phyloP scores from a whole-genome alignment of 495 filamentous ascomycete genomes.

The Trichoderma erinaceum region DNA sequence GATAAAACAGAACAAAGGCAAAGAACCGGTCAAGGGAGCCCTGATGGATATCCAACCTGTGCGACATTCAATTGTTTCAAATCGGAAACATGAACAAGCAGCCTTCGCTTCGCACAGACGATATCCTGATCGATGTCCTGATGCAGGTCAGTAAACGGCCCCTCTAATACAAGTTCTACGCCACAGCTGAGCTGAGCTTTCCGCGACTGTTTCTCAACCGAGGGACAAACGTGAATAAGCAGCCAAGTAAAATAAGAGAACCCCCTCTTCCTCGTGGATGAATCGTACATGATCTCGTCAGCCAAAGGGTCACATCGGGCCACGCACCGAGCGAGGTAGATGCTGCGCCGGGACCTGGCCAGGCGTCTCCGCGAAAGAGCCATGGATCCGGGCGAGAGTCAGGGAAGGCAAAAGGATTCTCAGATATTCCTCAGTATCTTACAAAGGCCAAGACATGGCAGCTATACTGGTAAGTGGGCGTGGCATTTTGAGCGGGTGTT shows the following conservation, averaged over 20 bases:
- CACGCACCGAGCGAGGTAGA: background rate
- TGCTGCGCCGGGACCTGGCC: conserved; percentile 3
- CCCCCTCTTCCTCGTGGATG: no score
- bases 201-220: no score
- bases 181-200: background rate
- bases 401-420: background rate
- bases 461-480: no score
- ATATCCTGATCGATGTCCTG: background rate
- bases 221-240: no score
- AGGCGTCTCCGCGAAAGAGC: background rate
- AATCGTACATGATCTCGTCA: background rate
- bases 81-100: background rate
- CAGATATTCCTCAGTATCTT: background rate
- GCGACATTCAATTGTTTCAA: background rate
- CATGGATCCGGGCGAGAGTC: background rate
- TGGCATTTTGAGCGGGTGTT: no score
- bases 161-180: background rate
- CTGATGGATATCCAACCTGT: background rate
- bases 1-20: background rate
- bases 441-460: background rate
- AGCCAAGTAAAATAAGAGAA: no score
- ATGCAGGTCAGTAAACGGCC: background rate
- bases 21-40: background rate
- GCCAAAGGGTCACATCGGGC: background rate
- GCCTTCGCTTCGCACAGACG: background rate